A percentile compares a stretch with the other conserved stretches of the same genome.
Evolutionary conservation across 352 stramenopile species (phyloP).

Genomic region (Phytopythium cucurbitacearum): DNA sequence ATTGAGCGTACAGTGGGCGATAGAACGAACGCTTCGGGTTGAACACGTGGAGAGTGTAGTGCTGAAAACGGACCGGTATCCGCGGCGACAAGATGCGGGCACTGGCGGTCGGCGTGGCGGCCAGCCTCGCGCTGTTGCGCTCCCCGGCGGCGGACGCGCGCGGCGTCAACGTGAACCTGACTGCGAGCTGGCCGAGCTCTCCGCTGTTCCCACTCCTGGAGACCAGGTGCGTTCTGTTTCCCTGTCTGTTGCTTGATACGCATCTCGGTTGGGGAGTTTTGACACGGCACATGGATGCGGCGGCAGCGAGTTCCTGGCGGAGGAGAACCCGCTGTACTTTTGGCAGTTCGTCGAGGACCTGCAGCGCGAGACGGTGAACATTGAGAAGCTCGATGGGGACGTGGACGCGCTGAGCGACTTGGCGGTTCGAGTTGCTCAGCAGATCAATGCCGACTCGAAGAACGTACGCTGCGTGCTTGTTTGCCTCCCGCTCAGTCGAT

Average conservation of each 20-base stretch:
- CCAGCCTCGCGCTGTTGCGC: conserved; percentile 15
- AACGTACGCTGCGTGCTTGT: conserved; percentile 27
- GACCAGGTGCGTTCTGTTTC: conserved; percentile 28
- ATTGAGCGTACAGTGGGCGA: too few relatives aligned
- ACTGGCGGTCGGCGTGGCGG: conserved; percentile 8
- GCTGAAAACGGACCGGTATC: not conserved
- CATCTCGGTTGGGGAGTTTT: not conserved
- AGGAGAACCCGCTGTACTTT: conserved; percentile 75
- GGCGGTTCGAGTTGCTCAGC: conserved; percentile 46
- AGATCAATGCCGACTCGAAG: conserved; percentile 55
- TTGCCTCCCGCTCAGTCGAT: conserved; percentile 5
- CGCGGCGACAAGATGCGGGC: conserved; percentile 8
- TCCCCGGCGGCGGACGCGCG: conserved; percentile 18
- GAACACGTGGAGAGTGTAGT: too few relatives aligned
- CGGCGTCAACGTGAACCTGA: conserved; percentile 49
- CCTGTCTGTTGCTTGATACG: not conserved
- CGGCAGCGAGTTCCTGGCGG: conserved; percentile 72
- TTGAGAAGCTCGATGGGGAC: conserved; percentile 30
- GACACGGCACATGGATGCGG: not conserved
- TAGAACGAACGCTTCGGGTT: too few relatives aligned
- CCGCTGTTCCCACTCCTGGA: conserved; percentile 51
- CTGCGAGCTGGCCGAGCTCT: conserved; percentile 57
- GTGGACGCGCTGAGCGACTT: conserved; percentile 46
- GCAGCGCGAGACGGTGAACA: conserved; percentile 18
- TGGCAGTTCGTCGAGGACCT: conserved; percentile 70